Percentiles rank a stretch among this genome's conserved stretches.
Evolutionary conservation across 371 early-diverging fungal species (phyloP).

Genomic region (Mucor mucedo): DNA sequence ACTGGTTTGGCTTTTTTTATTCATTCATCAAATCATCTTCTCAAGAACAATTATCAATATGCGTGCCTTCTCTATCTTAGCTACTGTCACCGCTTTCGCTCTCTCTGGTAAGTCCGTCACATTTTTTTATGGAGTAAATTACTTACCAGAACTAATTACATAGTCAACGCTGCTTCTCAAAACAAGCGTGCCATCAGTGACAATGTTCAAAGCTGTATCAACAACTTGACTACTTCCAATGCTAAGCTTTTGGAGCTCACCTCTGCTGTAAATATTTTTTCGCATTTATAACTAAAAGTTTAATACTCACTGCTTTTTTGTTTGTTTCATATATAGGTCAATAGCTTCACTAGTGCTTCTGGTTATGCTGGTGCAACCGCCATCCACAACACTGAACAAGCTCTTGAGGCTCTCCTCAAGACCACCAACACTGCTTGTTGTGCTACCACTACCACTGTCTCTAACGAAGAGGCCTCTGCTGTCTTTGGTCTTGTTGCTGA

Average conservation of each 20-base stretch:
- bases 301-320: too few relatives aligned
- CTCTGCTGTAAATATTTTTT: slow-evolving; percentile 14
- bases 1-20: too few relatives aligned
- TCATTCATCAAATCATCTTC: too few relatives aligned
- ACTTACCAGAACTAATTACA: not conserved
- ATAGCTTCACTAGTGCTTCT: slow-evolving; percentile 14
- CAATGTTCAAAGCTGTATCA: slow-evolving; percentile 20
- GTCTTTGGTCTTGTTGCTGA: slow-evolving; percentile 14
- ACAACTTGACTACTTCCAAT: slow-evolving; percentile 16
- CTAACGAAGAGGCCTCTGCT: slow-evolving; percentile 26
- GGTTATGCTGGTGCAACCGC: slow-evolving; percentile 26
- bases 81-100: slow-evolving; percentile 22
- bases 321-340: slow-evolving; percentile 8
- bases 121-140: not conserved
- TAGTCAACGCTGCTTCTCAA: slow-evolving; percentile 30
- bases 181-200: slow-evolving; percentile 22
- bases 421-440: slow-evolving; percentile 23
- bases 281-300: too few relatives aligned
- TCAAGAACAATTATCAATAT: not conserved
- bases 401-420: slow-evolving; percentile 19
- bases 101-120: slow-evolving; percentile 21
- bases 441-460: slow-evolving; percentile 5
- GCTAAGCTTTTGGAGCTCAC: slow-evolving; percentile 14
- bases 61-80: slow-evolving; percentile 23
- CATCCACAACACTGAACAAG: slow-evolving; percentile 13